These are phyloP conservation scores for Ophiostoma ips DNA, from an alignment of 2,329 filamentous ascomycete species.

Conservation along the genomic window DNA sequence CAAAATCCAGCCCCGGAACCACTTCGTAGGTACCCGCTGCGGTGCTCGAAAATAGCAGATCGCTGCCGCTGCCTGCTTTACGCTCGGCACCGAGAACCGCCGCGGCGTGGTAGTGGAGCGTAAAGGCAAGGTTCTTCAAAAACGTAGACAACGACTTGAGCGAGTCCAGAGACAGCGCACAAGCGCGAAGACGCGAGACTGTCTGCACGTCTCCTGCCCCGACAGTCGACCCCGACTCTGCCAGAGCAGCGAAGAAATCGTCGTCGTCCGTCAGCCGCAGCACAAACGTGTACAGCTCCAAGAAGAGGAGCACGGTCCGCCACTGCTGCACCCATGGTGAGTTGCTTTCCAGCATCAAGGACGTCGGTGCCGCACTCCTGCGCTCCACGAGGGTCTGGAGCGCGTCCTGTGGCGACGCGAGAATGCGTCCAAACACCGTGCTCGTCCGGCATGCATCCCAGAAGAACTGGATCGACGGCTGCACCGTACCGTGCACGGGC, in stretches of 20 bases:
- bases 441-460: slow-evolving; percentile 51
- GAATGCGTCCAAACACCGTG: slow-evolving; percentile 23
- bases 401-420: slow-evolving; percentile 18
- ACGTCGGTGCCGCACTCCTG: background rate
- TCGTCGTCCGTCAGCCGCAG: slow-evolving; percentile 91
- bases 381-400: slow-evolving; percentile 18
- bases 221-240: background rate
- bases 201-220: slow-evolving; percentile 14
- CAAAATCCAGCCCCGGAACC: slow-evolving; percentile 58
- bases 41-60: background rate
- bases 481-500: slow-evolving; percentile 24
- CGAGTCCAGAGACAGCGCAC: slow-evolving; percentile 57
- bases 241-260: slow-evolving; percentile 58
- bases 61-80: background rate
- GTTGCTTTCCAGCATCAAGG: slow-evolving; percentile 12
- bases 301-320: slow-evolving; percentile 76
- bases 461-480: slow-evolving; percentile 69
- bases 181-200: slow-evolving; percentile 37
- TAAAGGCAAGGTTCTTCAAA: slow-evolving; percentile 81
- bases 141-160: slow-evolving; percentile 66
- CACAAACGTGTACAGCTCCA: slow-evolving; percentile 89
- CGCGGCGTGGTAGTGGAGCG: slow-evolving; percentile 69
- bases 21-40: slow-evolving; percentile 21
- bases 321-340: slow-evolving; percentile 53
- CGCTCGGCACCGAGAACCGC: slow-evolving; percentile 32